phyloP scores from a whole-genome alignment of 179 eudicot genomes.

The Patellifolia procumbens region DNA sequence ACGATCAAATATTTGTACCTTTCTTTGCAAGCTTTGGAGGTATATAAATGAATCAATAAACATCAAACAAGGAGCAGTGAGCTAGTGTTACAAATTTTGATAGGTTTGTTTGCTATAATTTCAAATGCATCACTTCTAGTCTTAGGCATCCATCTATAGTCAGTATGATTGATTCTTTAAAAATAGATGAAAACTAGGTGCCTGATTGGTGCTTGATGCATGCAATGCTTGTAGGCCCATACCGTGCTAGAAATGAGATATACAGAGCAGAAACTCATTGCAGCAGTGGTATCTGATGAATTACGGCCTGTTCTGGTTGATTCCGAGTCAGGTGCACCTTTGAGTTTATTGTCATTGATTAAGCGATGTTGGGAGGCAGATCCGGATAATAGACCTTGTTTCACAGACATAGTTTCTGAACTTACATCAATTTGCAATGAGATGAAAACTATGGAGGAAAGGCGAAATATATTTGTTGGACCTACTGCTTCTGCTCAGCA shows the following conservation, averaged over 20 bases:
- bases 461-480: slow-evolving; percentile 20
- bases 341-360: slow-evolving; percentile 60
- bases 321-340: slow-evolving; percentile 48
- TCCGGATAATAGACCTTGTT: slow-evolving; percentile 73
- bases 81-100: background rate
- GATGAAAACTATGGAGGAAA: slow-evolving; percentile 28
- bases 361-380: slow-evolving; percentile 77
- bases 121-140: background rate
- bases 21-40: background rate
- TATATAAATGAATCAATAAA: background rate
- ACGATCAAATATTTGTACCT: background rate
- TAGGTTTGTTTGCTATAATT: background rate
- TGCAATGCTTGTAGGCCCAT: slow-evolving; percentile 69
- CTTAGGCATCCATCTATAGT: background rate
- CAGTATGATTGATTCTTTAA: background rate
- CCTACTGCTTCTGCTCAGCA: slow-evolving; percentile 31
- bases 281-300: slow-evolving; percentile 85
- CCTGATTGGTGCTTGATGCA: background rate
- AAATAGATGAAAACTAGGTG: background rate
- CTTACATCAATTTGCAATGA: slow-evolving; percentile 48
- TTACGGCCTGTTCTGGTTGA: slow-evolving; percentile 76
- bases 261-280: slow-evolving; percentile 93
- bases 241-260: slow-evolving; percentile 97
- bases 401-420: slow-evolving; percentile 66
- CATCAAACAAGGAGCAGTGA: background rate